A percentile compares a stretch with the other conserved stretches of the same genome.
phyloP scores from a whole-genome alignment of 345 rosid species.

The Lepidium africanum region DNA sequence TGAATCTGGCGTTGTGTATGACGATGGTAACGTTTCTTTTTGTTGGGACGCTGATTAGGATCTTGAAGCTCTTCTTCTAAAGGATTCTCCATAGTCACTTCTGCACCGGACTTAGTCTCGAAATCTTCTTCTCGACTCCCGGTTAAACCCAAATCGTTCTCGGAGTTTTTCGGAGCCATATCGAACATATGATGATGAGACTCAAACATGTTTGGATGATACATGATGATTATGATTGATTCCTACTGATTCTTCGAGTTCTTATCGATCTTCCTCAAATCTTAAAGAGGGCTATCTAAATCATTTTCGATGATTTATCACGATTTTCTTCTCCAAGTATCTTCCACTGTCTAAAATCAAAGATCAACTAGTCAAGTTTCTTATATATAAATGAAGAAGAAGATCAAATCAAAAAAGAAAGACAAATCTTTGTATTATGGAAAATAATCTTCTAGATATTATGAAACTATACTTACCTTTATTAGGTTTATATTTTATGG shows the following conservation, averaged over 20 bases:
- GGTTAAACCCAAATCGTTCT: constrained; percentile 42
- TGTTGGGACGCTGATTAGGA: constrained; percentile 61
- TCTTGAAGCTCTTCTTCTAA: constrained; percentile 61
- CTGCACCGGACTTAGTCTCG: constrained; percentile 74
- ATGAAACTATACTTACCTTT: constrained; percentile 18
- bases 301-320: constrained; percentile 19
- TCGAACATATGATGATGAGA: constrained; percentile 58
- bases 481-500: neutral
- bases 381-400: constrained; percentile 8
- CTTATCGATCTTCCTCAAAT: constrained; percentile 3
- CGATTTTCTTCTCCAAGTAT: constrained; percentile 11
- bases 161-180: constrained; percentile 48
- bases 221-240: constrained; percentile 35
- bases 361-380: constrained; percentile 19
- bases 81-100: constrained; percentile 50
- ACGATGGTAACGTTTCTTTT: constrained; percentile 90
- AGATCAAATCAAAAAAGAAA: constrained; percentile 21
- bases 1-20: constrained; percentile 95
- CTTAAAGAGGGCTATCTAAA: constrained; percentile 21
- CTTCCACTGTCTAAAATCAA: constrained; percentile 24
- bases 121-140: constrained; percentile 64
- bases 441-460: constrained; percentile 13
- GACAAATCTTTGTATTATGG: constrained; percentile 19
- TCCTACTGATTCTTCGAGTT: neutral
- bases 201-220: constrained; percentile 69